phyloP scores from a whole-genome alignment of 768 basidiomycete species.

The Leccinum pellstonianum region DNA sequence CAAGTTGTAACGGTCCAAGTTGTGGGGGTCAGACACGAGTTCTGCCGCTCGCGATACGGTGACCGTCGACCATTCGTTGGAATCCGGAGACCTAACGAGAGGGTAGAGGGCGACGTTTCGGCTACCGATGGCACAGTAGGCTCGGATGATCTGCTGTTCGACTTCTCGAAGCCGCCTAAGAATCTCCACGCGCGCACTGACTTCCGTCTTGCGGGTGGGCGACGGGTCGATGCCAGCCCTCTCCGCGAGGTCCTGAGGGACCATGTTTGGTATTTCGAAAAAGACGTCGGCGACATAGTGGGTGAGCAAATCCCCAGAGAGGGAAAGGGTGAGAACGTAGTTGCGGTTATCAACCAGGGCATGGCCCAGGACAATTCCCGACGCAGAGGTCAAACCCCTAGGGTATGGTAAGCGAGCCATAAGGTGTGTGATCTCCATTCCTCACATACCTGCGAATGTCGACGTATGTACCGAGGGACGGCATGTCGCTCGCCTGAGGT shows the following conservation, averaged over 20 bases:
- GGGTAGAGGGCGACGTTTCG: conserved; percentile 40
- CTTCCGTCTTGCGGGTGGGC: conserved; percentile 36
- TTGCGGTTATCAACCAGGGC: conserved; percentile 33
- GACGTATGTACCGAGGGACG: conserved; percentile 48
- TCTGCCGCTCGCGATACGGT: conserved; percentile 54
- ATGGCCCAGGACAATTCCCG: conserved; percentile 31
- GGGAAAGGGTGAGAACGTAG: conserved; percentile 30
- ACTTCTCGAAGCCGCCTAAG: conserved; percentile 58
- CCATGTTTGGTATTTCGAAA: conserved; percentile 59
- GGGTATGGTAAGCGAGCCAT: conserved; percentile 9
- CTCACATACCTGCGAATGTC: conserved; percentile 49
- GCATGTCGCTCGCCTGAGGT: conserved; percentile 17
- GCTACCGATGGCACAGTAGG: conserved; percentile 35
- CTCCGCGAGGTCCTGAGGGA: conserved; percentile 42
- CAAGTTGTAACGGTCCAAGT: conserved; percentile 35
- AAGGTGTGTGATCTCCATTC: not conserved
- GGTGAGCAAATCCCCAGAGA: conserved; percentile 51
- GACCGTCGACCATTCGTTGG: conserved; percentile 52
- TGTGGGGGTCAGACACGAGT: conserved; percentile 36
- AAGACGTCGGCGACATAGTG: conserved; percentile 53
- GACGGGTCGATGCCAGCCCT: conserved; percentile 44
- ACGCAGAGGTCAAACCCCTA: conserved; percentile 22
- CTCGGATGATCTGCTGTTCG: conserved; percentile 46
- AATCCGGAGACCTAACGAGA: conserved; percentile 42
- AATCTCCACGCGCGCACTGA: conserved; percentile 62